Evolutionary conservation across 305 asterid species (phyloP).

Genomic region (Fraxinus angustifolia): DNA sequence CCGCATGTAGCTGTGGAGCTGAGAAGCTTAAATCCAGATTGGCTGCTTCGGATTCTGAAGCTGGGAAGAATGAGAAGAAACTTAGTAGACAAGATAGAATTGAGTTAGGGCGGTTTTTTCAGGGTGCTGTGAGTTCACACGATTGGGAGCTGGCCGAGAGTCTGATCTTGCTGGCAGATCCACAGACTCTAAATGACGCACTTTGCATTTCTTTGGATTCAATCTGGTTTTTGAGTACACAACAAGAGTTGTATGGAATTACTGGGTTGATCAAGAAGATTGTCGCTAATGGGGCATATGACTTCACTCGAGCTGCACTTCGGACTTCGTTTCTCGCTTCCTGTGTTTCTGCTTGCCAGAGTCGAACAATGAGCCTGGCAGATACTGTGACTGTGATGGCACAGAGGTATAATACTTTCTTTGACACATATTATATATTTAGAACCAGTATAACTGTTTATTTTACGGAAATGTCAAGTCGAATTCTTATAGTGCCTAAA

Average conservation of each 20-base stretch:
- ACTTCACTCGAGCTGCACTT: constrained; percentile 84
- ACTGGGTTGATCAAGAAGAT: constrained; percentile 80
- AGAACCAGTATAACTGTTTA: background rate
- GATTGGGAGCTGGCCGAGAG: constrained; percentile 95
- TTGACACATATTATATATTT: background rate
- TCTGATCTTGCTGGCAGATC: constrained; percentile 77
- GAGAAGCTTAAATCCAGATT: constrained; percentile 74
- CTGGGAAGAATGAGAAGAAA: constrained; percentile 70
- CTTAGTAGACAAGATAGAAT: constrained; percentile 83
- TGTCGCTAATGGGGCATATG: constrained; percentile 73
- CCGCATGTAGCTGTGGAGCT: constrained; percentile 65
- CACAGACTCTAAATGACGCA: constrained; percentile 86
- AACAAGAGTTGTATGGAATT: constrained; percentile 68
- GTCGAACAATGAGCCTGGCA: constrained; percentile 89
- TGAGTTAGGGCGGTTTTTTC: constrained; percentile 87
- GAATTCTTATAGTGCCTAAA: background rate
- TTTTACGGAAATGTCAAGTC: background rate
- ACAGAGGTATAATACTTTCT: constrained; percentile 52
- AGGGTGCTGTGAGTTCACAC: constrained; percentile 84
- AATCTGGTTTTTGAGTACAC: constrained; percentile 81
- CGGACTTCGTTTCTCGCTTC: constrained; percentile 98
- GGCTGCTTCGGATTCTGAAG: constrained; percentile 51
- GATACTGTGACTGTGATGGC: constrained; percentile 95
- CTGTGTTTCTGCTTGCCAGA: constrained; percentile 94
- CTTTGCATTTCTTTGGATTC: constrained; percentile 87